Evolutionary conservation across 345 rosid species (phyloP).

Genomic region (Syzygium oleosum): DNA sequence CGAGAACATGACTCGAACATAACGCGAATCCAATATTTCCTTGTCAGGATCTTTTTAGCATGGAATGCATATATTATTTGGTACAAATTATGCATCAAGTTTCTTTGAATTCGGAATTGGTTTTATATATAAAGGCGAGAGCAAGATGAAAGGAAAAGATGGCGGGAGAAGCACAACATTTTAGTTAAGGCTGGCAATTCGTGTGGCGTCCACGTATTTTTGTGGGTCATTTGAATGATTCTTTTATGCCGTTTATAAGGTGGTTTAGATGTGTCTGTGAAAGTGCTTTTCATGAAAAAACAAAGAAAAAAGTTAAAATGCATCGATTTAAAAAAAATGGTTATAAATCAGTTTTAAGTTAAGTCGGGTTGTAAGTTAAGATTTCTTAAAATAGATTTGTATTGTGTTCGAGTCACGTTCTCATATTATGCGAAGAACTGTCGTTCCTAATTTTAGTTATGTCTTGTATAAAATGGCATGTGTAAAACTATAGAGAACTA

Average conservation of each 20-base stretch:
- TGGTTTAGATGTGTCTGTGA: neutral
- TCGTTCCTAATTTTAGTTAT: neutral
- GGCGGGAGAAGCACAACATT: neutral
- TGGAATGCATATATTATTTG: neutral
- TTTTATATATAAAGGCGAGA: neutral
- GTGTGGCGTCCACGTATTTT: neutral
- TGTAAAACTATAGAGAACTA: neutral
- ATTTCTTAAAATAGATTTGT: neutral
- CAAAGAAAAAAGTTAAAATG: neutral
- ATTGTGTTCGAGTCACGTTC: neutral
- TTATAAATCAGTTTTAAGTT: neutral
- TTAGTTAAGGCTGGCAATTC: neutral
- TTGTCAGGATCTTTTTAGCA: neutral
- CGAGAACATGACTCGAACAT: no score
- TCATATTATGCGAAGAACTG: neutral
- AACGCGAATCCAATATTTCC: no score
- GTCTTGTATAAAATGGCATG: neutral
- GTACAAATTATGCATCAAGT: neutral
- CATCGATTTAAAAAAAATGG: neutral
- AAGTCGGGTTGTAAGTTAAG: fast-evolving
- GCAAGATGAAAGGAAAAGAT: neutral
- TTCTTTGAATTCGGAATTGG: neutral
- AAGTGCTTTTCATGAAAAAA: neutral
- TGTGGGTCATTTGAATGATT: neutral
- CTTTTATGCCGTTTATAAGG: neutral